Evolutionary conservation across 1,139 yeast species (phyloP).

Genomic region (Spencermartinsiella ligniputridi): DNA sequence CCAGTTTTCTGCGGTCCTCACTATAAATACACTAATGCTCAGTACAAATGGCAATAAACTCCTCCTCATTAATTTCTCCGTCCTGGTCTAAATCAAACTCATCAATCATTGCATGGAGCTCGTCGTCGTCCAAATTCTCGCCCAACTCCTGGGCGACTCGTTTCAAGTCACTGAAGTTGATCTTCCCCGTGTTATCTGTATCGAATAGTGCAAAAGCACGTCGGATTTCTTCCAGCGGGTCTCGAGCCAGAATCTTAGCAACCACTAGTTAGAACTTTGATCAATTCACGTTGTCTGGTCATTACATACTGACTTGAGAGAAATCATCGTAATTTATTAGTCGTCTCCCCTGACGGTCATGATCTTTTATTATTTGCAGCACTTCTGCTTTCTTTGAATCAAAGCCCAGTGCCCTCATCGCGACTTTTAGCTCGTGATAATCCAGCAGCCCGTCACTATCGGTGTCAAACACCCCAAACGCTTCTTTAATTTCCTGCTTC

Average conservation of each 20-base stretch:
- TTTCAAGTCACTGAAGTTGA: conserved; percentile 70
- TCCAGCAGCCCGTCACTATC: conserved; percentile 87
- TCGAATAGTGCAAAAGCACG: conserved; percentile 90
- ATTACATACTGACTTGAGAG: conserved; percentile 57
- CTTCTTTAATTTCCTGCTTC: conserved; percentile 88
- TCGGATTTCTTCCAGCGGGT: conserved; percentile 87
- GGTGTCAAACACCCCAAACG: conserved; percentile 88
- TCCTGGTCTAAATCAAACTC: conserved; percentile 97
- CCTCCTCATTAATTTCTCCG: conserved; percentile 91
- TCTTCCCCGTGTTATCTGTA: conserved; percentile 83
- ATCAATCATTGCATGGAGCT: conserved; percentile 92
- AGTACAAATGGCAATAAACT: conserved; percentile 84
- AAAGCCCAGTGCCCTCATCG: conserved; percentile 91
- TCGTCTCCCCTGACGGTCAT: conserved; percentile 71
- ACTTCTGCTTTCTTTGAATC: conserved; percentile 79
- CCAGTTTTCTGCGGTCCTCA: not conserved
- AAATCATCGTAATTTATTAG: conserved; percentile 79
- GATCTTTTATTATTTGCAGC: conserved; percentile 72
- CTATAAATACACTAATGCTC: conserved; percentile 41
- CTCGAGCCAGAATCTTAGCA: conserved; percentile 72
- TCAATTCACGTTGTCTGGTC: not conserved
- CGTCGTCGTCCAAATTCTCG: conserved; percentile 88
- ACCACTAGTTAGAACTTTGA: conserved; percentile 45
- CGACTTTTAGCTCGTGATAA: conserved; percentile 88
- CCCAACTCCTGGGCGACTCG: conserved; percentile 92